phyloP scores from a whole-genome alignment of 495 filamentous ascomycete species.

The Hypoxylon trugodes region DNA sequence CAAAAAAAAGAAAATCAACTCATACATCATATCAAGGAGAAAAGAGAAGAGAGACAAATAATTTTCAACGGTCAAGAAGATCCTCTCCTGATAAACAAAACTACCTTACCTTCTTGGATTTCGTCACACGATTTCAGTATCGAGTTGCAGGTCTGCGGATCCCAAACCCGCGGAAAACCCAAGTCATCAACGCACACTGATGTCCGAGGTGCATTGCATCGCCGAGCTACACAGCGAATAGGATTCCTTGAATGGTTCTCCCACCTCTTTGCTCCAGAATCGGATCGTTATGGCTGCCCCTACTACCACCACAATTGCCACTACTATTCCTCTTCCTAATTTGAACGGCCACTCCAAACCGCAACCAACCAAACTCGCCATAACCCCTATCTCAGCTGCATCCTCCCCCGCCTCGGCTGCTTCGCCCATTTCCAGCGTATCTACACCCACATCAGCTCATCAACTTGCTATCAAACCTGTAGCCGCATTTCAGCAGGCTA shows the following conservation, averaged over 20 bases:
- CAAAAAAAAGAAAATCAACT: neutral
- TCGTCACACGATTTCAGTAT: conserved; percentile 8
- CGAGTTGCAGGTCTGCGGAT: conserved; percentile 26
- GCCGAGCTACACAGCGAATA: conserved; percentile 31
- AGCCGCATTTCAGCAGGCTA: conserved; percentile 19
- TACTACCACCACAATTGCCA: conserved; percentile 16
- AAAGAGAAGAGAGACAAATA: neutral
- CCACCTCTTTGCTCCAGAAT: conserved; percentile 27
- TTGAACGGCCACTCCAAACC: conserved; percentile 27
- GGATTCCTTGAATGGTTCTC: conserved; percentile 28
- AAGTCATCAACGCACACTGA: conserved; percentile 28
- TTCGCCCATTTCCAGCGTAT: conserved; percentile 39
- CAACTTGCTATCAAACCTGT: conserved; percentile 41
- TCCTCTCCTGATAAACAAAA: conserved; percentile 9
- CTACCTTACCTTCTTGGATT: conserved; percentile 19
- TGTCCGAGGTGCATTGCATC: conserved; percentile 41
- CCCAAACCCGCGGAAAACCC: conserved; percentile 25
- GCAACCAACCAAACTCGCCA: conserved; percentile 42
- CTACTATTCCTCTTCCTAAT: conserved; percentile 18
- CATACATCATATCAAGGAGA: too few species aligned
- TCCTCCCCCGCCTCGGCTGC: conserved; percentile 41
- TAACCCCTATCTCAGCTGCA: conserved; percentile 39
- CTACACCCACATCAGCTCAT: conserved; percentile 39
- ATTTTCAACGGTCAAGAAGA: neutral
- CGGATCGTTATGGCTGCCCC: conserved; percentile 41